These are phyloP conservation scores for Rugiboletus extremiorientalis DNA, from an alignment of 1,284 basidiomycete genomes.

Conservation along the genomic window DNA sequence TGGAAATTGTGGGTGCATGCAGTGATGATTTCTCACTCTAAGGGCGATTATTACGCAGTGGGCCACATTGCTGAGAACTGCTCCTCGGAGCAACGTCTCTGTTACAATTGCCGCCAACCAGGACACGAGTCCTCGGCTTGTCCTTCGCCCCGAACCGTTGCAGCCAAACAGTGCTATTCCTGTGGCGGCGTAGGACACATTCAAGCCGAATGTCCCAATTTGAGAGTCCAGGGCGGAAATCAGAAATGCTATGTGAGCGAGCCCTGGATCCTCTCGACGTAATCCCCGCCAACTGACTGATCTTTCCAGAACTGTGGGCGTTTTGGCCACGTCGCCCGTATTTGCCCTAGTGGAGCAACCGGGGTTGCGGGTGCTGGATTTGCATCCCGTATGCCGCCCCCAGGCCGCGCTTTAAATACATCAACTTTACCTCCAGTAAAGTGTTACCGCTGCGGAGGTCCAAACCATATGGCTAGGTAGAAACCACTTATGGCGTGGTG, in stretches of 20 bases:
- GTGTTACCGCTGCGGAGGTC: slow-evolving; percentile 80
- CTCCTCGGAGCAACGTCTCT: slow-evolving; percentile 81
- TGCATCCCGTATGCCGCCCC: slow-evolving; percentile 65
- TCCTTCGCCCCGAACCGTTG: slow-evolving; percentile 75
- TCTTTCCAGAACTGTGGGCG: slow-evolving; percentile 68
- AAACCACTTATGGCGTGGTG: background rate
- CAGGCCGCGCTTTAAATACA: slow-evolving; percentile 70
- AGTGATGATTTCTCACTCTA: slow-evolving; percentile 19
- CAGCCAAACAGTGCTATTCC: slow-evolving; percentile 57
- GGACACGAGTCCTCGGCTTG: slow-evolving; percentile 90
- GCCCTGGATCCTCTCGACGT: slow-evolving; percentile 1
- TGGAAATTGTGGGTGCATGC: slow-evolving; percentile 65
- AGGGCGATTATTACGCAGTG: slow-evolving; percentile 46
- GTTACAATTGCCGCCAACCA: slow-evolving; percentile 90
- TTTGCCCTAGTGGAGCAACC: slow-evolving; percentile 56
- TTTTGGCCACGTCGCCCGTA: slow-evolving; percentile 76
- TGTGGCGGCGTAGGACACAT: slow-evolving; percentile 79
- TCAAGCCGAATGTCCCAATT: slow-evolving; percentile 82
- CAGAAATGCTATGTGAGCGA: slow-evolving; percentile 82
- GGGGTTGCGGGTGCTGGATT: slow-evolving; percentile 46
- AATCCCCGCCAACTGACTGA: slow-evolving; percentile 13
- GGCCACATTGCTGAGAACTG: slow-evolving; percentile 92
- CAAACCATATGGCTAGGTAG: slow-evolving; percentile 81
- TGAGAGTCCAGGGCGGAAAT: slow-evolving; percentile 62
- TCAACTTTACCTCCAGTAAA: slow-evolving; percentile 78